Evolutionary conservation across 1,139 yeast genomes (phyloP), one percentile per base, ranked within the genome.

Genomic region (Geotrichum candidum): DNA sequence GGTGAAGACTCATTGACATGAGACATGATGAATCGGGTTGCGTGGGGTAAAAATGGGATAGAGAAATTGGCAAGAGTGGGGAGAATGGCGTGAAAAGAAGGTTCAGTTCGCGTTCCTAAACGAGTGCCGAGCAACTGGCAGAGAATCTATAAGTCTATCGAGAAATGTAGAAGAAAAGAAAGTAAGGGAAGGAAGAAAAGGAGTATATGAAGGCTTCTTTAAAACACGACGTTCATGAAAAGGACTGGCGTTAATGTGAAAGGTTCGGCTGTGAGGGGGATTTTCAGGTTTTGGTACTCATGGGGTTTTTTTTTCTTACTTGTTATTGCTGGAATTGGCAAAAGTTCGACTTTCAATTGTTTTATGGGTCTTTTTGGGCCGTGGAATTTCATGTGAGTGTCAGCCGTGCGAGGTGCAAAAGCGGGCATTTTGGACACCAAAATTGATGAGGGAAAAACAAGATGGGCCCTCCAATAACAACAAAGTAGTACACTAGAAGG

Each of bases 261-360:
- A 25, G 29, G 51, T 18, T 22, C 13, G 27, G 23, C 4, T 25
- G 5, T 10, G 13, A 11, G 13, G 22, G 23, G 51, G 10, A 25
- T 13, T 45, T 45, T 10, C 6, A 48, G n/a, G 51, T 1, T 22
- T 22, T 25, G 25, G 23, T 27, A 57, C 53, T 38, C 53, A 54
- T 38, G 29, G 27, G 13, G 31, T 33, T 57, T 52, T 35, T 57
- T 57, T 57, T 57, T 57, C 48, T 56, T 56, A 51, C 38, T n/a
- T n/a, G 18, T 25, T 57, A 15, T 38, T 57, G 3, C 11, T 35
- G 11, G 11, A 4, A 35, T 35, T 27, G 31, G 31, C 31, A 27
- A 27, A 18, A 25, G 10, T 15, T 18, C 29, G 15, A 31, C 11
- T n/a, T 31, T 53, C 15, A 10, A 31, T 23, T 29, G 22, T n/a